Conservation (phyloP, 2,329 filamentous ascomycete genomes). For the Fusarium nanum region DNA sequence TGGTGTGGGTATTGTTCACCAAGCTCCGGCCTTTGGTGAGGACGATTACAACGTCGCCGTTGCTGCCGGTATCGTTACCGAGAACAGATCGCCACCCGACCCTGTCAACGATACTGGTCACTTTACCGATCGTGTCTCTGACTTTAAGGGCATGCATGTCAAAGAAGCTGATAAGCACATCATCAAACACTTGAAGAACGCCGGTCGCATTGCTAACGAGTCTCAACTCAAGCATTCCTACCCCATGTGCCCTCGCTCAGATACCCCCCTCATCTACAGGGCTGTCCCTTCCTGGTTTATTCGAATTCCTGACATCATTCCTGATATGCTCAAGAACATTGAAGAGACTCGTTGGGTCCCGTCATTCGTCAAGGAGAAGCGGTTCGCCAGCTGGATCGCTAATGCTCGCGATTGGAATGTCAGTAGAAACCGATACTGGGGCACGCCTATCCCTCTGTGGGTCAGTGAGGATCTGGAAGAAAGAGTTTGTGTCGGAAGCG, state of each 20-base stretch:
- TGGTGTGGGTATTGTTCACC: constrained; percentile 94
- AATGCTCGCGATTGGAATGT: constrained; percentile 97
- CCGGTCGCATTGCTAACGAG: constrained; percentile 82
- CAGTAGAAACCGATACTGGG: constrained; percentile 94
- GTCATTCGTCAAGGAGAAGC: constrained; percentile 87
- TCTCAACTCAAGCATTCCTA: constrained; percentile 92
- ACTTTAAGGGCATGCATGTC: constrained; percentile 89
- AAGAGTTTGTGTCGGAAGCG: constrained; percentile 85
- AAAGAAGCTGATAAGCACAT: constrained; percentile 94
- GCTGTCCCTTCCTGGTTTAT: constrained; percentile 97
- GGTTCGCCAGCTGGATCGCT: constrained; percentile 90
- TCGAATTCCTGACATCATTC: constrained; percentile 84
- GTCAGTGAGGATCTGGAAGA: constrained; percentile 90
- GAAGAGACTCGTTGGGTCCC: constrained; percentile 93
- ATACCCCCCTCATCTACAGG: constrained; percentile 91
- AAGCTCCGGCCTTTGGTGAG: constrained; percentile 92
- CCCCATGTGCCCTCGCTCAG: constrained; percentile 94
- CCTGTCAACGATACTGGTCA: constrained; percentile 87
- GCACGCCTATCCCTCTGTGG: constrained; percentile 92
- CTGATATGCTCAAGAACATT: constrained; percentile 90
- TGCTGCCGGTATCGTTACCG: constrained; percentile 79
- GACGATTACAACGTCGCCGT: constrained; percentile 92
- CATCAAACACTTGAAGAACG: constrained; percentile 85
- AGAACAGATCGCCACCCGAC: constrained; percentile 83
- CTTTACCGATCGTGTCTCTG: constrained; percentile 80